phyloP scores from a whole-genome alignment of 331 rosid species.

The Quercus tomentella region DNA sequence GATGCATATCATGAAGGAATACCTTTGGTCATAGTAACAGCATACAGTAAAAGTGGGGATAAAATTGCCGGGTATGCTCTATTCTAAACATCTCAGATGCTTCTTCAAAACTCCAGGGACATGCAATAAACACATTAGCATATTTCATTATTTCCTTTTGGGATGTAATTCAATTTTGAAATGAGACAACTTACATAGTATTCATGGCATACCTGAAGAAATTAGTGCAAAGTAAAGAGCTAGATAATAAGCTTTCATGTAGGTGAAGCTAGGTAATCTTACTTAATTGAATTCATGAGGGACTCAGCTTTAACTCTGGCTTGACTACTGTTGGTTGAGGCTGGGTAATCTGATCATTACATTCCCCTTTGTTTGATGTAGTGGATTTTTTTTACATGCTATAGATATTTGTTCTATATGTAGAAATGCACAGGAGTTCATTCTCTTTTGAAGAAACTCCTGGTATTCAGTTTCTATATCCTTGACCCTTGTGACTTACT shows the following conservation, averaged over 20 bases:
- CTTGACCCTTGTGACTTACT: conserved; percentile 11
- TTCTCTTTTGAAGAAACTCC: conserved; percentile 1
- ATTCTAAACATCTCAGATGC: background rate
- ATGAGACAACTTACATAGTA: background rate
- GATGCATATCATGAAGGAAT: conserved; percentile 61
- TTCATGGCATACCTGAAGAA: background rate
- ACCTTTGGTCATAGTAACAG: conserved; percentile 67
- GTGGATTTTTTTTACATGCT: background rate
- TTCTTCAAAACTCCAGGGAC: background rate
- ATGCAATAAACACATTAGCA: background rate
- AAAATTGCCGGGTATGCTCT: conserved; percentile 52
- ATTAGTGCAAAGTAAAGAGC: background rate
- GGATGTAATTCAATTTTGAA: background rate
- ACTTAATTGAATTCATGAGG: background rate
- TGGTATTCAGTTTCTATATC: conserved; percentile 10
- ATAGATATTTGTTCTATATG: background rate
- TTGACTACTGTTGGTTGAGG: background rate
- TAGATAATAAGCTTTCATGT: too few relatives aligned
- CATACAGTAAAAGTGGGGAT: conserved; percentile 70
- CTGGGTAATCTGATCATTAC: background rate
- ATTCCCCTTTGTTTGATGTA: background rate
- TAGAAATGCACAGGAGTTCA: background rate
- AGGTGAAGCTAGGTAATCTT: too few relatives aligned
- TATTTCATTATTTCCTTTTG: background rate
- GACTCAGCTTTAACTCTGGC: background rate